These are phyloP conservation scores for Trametes polyzona DNA, from an alignment of 1,284 basidiomycete species.

Conservation along the genomic window DNA sequence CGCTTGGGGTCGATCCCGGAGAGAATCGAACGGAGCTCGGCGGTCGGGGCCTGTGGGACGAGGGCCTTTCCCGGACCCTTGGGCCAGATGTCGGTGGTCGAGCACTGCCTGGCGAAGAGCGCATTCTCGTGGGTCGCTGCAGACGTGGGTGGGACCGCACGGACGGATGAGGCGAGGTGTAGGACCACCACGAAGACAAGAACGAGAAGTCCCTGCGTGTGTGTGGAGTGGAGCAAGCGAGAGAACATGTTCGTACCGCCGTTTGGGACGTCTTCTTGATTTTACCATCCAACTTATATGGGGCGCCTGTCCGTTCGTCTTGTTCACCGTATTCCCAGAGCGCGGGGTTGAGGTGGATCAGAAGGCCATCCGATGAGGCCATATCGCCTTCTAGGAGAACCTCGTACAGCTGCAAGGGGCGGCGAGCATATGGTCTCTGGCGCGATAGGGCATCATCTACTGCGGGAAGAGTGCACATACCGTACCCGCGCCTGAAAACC, in stretches of 20 bases:
- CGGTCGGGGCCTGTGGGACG: conserved; percentile 45
- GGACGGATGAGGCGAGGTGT: neutral
- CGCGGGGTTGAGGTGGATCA: conserved; percentile 12
- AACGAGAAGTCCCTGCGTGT: conserved; percentile 11
- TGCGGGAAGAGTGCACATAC: neutral
- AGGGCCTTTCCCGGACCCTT: conserved; percentile 48
- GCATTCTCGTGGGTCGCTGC: conserved; percentile 3
- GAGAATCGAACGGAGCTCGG: conserved; percentile 49
- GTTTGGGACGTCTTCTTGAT: neutral
- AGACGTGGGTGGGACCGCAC: conserved; percentile 1
- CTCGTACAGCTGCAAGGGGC: neutral
- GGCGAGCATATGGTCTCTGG: conserved; percentile 17
- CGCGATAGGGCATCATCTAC: conserved; percentile 5
- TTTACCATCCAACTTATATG: neutral
- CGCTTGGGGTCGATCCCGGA: conserved; percentile 47
- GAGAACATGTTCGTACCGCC: conserved; percentile 9
- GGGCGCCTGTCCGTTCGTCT: neutral
- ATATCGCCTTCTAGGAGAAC: neutral
- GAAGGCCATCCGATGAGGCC: neutral
- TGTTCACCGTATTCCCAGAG: neutral
- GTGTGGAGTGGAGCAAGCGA: conserved; percentile 3
- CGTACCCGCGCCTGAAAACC: neutral
- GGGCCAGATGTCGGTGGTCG: conserved; percentile 45
- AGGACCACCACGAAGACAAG: conserved; percentile 12
- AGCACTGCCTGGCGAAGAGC: conserved; percentile 27